Percentiles rank a stretch among this genome's conserved stretches.
These are phyloP conservation scores for Taphrina deformans DNA, from an alignment of 1,139 yeast species.

Conservation along the genomic window DNA sequence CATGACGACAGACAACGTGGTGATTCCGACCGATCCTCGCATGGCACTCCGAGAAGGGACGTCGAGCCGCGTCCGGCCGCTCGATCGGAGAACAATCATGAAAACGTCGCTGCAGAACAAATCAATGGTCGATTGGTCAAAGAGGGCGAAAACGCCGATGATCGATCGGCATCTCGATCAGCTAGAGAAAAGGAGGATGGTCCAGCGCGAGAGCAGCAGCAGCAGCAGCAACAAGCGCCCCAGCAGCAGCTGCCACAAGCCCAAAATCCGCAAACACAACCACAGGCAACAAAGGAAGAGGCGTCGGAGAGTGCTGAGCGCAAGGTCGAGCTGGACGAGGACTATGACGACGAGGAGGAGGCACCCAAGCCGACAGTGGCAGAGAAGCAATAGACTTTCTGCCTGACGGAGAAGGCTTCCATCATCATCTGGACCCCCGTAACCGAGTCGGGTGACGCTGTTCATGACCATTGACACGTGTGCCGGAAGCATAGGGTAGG, in stretches of 20 bases:
- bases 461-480: too few relatives aligned
- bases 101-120: constrained; percentile 1
- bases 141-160: not conserved
- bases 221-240: not conserved
- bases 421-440: too few relatives aligned
- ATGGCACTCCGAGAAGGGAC: not conserved
- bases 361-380: not conserved
- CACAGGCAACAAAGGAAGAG: not conserved
- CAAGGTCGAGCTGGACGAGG: constrained; percentile 40
- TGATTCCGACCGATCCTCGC: constrained; percentile 2
- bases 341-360: constrained; percentile 40
- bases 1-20: not conserved
- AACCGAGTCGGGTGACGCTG: too few relatives aligned
- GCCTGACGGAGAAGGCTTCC: too few relatives aligned
- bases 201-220: not conserved
- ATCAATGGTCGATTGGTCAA: not conserved
- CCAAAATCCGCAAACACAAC: not conserved
- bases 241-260: not conserved
- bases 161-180: not conserved
- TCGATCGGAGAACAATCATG: not conserved
- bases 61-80: not conserved
- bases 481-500: too few relatives aligned
- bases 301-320: constrained; percentile 25
- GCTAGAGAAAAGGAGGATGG: not conserved
- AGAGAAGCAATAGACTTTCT: not conserved